Evolutionary conservation across 805 yeast species (phyloP), one percentile per base, ranked within the genome.

Genomic region (Scheffersomyces spartinae): DNA sequence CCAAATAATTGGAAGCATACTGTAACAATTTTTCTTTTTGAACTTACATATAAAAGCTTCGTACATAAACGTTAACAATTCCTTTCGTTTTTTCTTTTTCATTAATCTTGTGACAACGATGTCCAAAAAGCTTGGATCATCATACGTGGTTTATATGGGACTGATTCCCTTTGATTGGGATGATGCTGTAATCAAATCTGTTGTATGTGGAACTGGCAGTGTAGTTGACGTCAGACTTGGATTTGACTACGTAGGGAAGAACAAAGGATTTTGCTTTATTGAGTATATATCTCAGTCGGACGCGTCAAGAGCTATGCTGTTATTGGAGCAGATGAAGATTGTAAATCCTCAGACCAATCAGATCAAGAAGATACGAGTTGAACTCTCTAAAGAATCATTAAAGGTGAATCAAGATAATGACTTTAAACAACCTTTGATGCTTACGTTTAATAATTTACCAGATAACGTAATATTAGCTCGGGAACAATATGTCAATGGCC

Each of bases 101-200:
- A n/a, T n/a, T n/a, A n/a, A n/a, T n/a, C n/a, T n/a, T n/a, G n/a
- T n/a, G n/a, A 25, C 23, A 18, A 28, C 23, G 15, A 17, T 13
- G 29, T 23, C n/a, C n/a, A n/a, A n/a, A n/a, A n/a, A n/a, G n/a
- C n/a, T n/a, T n/a, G n/a, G n/a, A n/a, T n/a, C 30, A 8, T 56
- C 71, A 7, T 47, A 68, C 20, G 73, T 72, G 13, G 45, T 74
- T 12, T 74, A 69, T 37, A 36, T 74, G 9, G 83, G 82, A 9
- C 68, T 66, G 37, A 53, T 79, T 15, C 91, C 91, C 1, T 66
- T 65, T 35, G 75, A 74, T 33, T 80, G 91, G 91, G 73, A 64
- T 33, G 74, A 68, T 29, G 69, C 68, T 26, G 68, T 64, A 9
- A 56, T 79, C 18, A 68, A 72, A 27, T 68, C 64, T 6, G 61